A percentile compares a stretch with the other conserved stretches of the same genome.
Evolutionary conservation across 139 green algal genomes (phyloP).

Genomic region (Chlamydomonas incerta): DNA sequence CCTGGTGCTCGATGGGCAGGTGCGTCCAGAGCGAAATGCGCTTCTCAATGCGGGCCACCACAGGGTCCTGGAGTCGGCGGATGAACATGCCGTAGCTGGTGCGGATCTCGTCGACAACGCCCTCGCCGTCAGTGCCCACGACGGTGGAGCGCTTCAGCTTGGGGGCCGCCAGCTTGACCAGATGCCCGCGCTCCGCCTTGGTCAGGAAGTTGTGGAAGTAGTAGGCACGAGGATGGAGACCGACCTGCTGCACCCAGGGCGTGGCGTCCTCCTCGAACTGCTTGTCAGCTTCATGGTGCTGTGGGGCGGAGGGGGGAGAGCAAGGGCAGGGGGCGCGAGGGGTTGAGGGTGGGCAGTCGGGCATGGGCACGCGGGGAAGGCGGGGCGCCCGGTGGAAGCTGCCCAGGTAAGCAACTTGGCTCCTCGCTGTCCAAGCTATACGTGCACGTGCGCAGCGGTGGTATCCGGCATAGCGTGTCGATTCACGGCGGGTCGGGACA

Average conservation of each 20-base stretch:
- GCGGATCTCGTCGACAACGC: constrained; percentile 72
- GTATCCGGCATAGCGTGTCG: no score
- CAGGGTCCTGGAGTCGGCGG: constrained; percentile 49
- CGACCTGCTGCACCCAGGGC: constrained; percentile 71
- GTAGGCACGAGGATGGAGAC: constrained; percentile 71
- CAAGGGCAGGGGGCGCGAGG: no score
- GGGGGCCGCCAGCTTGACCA: constrained; percentile 59
- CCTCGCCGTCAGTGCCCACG: constrained; percentile 63
- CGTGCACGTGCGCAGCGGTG: no score
- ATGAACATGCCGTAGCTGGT: constrained; percentile 64
- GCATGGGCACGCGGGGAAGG: no score
- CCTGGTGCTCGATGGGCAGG: constrained; percentile 61
- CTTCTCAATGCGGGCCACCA: constrained; percentile 58
- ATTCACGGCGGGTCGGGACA: no score
- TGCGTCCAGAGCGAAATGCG: constrained; percentile 63
- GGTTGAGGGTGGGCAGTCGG: no score
- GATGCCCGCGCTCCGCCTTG: constrained; percentile 72
- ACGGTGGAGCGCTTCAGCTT: constrained; percentile 81
- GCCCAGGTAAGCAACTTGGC: background rate
- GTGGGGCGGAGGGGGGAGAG: background rate
- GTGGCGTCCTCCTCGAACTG: constrained; percentile 33
- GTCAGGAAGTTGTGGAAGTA: constrained; percentile 87
- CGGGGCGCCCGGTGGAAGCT: no score
- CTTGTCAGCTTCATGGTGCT: background rate
- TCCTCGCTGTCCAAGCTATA: no score